Percentiles rank a stretch among this genome's conserved stretches.
Evolutionary conservation across 2,329 filamentous ascomycete species (phyloP).

Genomic region (Elsinoe batatas): DNA sequence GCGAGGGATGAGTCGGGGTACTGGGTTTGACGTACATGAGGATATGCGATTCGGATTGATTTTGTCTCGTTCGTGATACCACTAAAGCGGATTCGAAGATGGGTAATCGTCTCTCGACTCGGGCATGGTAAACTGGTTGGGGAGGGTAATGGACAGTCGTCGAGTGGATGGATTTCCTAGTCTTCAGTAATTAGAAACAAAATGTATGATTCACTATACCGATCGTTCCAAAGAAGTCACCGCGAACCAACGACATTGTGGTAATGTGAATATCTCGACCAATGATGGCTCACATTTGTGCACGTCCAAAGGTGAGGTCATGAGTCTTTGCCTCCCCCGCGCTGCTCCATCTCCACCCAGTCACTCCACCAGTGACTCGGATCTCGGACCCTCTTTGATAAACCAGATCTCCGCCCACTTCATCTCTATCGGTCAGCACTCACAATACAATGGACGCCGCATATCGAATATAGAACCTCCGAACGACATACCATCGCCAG

Average conservation of each 20-base stretch:
- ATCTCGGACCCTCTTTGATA: neutral
- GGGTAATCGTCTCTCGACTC: constrained; percentile 3
- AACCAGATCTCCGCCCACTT: neutral
- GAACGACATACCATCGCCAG: constrained; percentile 3
- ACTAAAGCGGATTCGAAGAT: constrained; percentile 7
- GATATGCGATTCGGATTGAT: constrained; percentile 4
- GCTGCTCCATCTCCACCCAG: neutral
- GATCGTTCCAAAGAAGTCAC: neutral
- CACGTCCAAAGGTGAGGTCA: constrained; percentile 5
- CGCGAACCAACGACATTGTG: neutral
- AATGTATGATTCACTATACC: neutral
- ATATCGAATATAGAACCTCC: constrained; percentile 11
- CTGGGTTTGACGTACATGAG: neutral
- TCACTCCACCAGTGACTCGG: neutral
- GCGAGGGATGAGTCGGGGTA: neutral
- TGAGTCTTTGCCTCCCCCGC: constrained; percentile 6
- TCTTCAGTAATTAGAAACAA: neutral
- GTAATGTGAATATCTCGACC: neutral
- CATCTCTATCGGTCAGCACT: neutral
- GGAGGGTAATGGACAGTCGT: neutral
- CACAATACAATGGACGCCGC: constrained; percentile 7
- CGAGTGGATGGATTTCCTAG: neutral
- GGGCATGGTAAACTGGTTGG: constrained; percentile 8
- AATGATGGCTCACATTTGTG: neutral
- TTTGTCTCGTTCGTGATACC: constrained; percentile 9